phyloP scores from a whole-genome alignment of 148 eudicot species.

The Chenopodium suecicum region DNA sequence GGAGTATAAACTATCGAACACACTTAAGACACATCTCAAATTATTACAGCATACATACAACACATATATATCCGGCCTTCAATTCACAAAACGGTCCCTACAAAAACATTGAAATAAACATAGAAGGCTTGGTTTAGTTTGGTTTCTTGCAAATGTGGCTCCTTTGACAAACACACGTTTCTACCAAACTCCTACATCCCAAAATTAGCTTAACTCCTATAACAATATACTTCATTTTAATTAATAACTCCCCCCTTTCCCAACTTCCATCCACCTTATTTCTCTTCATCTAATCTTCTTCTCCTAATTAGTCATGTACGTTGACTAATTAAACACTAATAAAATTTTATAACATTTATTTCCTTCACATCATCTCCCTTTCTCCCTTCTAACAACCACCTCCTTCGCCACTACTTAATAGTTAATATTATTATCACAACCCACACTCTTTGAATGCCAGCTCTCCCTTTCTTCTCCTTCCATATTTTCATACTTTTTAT shows the following conservation, averaged over 20 bases:
- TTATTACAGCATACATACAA: too few relatives aligned
- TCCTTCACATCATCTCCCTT: not conserved
- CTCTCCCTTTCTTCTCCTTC: slow-evolving; percentile 6
- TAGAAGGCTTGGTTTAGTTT: too few relatives aligned
- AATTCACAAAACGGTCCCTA: not conserved
- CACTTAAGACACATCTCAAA: too few relatives aligned
- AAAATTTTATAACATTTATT: not conserved
- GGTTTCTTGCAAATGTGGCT: slow-evolving; percentile 10
- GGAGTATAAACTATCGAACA: too few relatives aligned
- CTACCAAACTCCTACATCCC: slow-evolving; percentile 22
- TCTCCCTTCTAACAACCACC: slow-evolving; percentile 22
- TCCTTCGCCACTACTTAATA: slow-evolving; percentile 13
- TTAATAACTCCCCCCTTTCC: not conserved
- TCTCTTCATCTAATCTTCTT: slow-evolving; percentile 3
- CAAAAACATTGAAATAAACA: not conserved
- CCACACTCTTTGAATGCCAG: slow-evolving; percentile 59
- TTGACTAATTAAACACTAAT: not conserved
- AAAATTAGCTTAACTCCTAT: not conserved
- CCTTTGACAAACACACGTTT: slow-evolving; percentile 22
- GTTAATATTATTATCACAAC: slow-evolving; percentile 21
- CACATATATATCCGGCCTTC: too few relatives aligned
- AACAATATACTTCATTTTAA: not conserved
- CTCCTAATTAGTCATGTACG: not conserved
- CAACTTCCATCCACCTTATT: not conserved
- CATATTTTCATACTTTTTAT: not conserved